Evolutionary conservation across 2,329 filamentous ascomycete genomes (phyloP).

Genomic region (Fusarium pseudograminearum): DNA sequence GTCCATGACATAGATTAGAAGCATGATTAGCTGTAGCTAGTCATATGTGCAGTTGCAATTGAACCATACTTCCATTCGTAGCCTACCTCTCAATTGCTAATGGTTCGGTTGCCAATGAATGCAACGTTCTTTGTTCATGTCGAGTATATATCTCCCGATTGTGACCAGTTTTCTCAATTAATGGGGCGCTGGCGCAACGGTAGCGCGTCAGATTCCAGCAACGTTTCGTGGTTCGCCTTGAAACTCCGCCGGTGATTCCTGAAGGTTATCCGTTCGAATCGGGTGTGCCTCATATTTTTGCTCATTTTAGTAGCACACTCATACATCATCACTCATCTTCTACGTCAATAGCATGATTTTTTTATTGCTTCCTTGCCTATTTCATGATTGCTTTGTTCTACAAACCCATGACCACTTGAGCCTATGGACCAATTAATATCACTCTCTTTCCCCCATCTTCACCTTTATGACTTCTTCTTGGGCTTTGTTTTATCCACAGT

Average conservation of each 20-base stretch:
- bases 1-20: no score
- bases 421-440: background rate
- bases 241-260: conserved; percentile 12
- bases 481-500: conserved; percentile 41
- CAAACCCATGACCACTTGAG: no score
- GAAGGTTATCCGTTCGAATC: conserved; percentile 30
- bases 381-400: background rate
- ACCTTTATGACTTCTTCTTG: conserved; percentile 33
- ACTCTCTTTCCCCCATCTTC: no score
- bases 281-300: conserved; percentile 24
- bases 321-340: no score
- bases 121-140: background rate
- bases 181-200: conserved; percentile 28
- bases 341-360: no score
- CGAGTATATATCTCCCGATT: rapidly evolving
- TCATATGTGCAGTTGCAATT: background rate
- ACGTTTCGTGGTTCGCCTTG: background rate
- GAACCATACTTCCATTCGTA: background rate
- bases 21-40: no score
- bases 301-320: background rate
- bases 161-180: rapidly evolving
- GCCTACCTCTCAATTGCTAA: no score
- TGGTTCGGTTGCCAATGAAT: background rate
- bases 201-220: conserved; percentile 33
- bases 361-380: background rate